These are phyloP conservation scores for Fistulinella staudtii DNA, from an alignment of 1,284 basidiomycete species.

Conservation along the genomic window DNA sequence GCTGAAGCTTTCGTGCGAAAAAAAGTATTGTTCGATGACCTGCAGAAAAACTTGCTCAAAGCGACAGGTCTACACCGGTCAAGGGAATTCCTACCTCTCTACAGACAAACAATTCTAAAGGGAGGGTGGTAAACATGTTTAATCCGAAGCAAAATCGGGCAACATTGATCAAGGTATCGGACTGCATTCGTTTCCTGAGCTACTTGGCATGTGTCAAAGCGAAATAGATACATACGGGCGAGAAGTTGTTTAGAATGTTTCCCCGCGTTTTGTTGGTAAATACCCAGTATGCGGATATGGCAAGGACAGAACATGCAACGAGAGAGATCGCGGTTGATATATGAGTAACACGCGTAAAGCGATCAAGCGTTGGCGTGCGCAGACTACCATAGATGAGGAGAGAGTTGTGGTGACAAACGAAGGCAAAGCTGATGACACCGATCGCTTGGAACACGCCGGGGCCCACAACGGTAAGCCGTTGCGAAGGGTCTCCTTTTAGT, in stretches of 20 bases:
- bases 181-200: conserved; percentile 38
- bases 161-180: conserved; percentile 85
- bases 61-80: background rate
- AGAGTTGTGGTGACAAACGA: conserved; percentile 92
- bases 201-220: background rate
- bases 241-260: conserved; percentile 93
- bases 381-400: conserved; percentile 93
- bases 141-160: conserved; percentile 94
- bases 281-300: conserved; percentile 87
- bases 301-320: conserved; percentile 78
- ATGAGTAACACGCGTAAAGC: conserved; percentile 92
- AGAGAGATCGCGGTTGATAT: conserved; percentile 83
- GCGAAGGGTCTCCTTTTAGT: conserved; percentile 71
- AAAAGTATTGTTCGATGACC: conserved; percentile 93
- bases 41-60: conserved; percentile 30
- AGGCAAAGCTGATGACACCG: conserved; percentile 94
- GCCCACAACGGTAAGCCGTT: conserved; percentile 69
- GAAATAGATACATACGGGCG: conserved; percentile 44
- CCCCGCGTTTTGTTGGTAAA: conserved; percentile 95
- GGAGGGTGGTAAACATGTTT: conserved; percentile 98
- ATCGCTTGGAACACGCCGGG: conserved; percentile 87
- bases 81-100: conserved; percentile 59
- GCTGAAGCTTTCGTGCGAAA: conserved; percentile 78
- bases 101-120: conserved; percentile 91
- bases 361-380: conserved; percentile 89